Evolutionary conservation across 2,329 filamentous ascomycete genomes (phyloP), one percentile per base, ranked within the genome.

Genomic region (Cryphonectria carpinicola): DNA sequence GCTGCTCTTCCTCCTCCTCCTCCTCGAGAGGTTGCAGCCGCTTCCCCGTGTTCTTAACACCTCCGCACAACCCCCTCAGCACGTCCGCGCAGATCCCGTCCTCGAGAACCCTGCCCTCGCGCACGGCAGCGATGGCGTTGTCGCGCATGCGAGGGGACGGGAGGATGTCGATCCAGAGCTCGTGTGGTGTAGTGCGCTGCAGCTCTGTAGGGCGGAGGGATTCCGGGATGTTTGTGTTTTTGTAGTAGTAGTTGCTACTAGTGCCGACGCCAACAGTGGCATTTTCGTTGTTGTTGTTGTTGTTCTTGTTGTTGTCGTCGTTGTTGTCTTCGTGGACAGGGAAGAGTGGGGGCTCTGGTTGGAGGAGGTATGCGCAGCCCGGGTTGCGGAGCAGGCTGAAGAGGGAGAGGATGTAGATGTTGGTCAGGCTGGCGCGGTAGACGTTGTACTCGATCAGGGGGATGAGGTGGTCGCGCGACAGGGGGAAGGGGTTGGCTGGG

Each of bases 361-460:
- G 70, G 37, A 70, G 60, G 1, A 71, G 68, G 17, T 71, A 65
- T 28, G 72, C 67, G 35, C 72, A 72, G 6, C 66, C 73, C 32
- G 68, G 67, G 41, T 73, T 70, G n/a, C 68, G 69, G 3, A 76
- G 67, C 56, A 77, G 70, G 4, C 39, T 70, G 7, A 71, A 73
- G 1, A 81, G 73, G 11, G 75, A 74, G 4, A 82, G 74, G 17
- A 78, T 76, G 60, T 72, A 66, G 35, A 78, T 76, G 68, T 81
- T 82, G n/a, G 76, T 75, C 7, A 77, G 69, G 11, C 79, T 75
- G 3, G 78, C 80, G 49, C 80, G 78, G 39, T 81, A 75, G 32
- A 82, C 77, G 62, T 82, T 82, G 74, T 80, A 81, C 43, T 81
- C 79, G 14, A 82, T 74, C 11, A 82, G 70, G 1, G 77, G 76